Conservation (phyloP, 441 rosid genomes). For the Dalechampia spathulata region DNA sequence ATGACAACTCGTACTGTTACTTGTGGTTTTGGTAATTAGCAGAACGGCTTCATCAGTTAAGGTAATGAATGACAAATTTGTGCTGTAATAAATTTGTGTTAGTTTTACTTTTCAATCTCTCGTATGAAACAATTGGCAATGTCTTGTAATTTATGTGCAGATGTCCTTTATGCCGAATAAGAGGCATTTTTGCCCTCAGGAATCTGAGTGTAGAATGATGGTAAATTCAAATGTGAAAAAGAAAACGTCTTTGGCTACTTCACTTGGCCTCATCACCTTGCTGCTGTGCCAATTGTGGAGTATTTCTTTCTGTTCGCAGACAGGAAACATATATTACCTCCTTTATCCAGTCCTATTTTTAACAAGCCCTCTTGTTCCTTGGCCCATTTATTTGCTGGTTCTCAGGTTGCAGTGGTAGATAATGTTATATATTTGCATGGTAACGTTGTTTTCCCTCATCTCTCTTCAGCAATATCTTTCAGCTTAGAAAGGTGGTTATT, state of each 20-base stretch:
- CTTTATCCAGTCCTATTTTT: slow-evolving; percentile 1
- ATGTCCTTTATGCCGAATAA: slow-evolving; percentile 13
- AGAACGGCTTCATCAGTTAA: slow-evolving; percentile 16
- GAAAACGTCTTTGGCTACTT: slow-evolving; percentile 11
- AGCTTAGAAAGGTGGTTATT: not conserved
- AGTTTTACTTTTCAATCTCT: not conserved
- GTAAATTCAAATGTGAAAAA: slow-evolving; percentile 1
- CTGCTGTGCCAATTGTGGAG: slow-evolving; percentile 5
- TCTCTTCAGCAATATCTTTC: not conserved
- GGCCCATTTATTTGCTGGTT: not conserved
- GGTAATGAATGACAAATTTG: slow-evolving; percentile 16
- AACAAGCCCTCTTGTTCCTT: not conserved
- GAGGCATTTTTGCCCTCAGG: slow-evolving; percentile 14
- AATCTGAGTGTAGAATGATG: slow-evolving; percentile 16
- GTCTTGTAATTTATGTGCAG: slow-evolving; percentile 26
- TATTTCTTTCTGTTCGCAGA: not conserved
- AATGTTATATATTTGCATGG: not conserved
- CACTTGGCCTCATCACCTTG: slow-evolving; percentile 13
- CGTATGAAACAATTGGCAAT: slow-evolving; percentile 1
- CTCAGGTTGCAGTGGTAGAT: slow-evolving; percentile 5
- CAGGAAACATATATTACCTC: slow-evolving; percentile 1
- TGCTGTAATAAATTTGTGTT: no score
- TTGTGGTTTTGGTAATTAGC: slow-evolving; percentile 17
- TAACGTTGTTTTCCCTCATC: not conserved
- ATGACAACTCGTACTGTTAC: slow-evolving; percentile 13